Base-by-base conservation (phyloP, 768 basidiomycete genomes). In the Suillus variegatus region DNA sequence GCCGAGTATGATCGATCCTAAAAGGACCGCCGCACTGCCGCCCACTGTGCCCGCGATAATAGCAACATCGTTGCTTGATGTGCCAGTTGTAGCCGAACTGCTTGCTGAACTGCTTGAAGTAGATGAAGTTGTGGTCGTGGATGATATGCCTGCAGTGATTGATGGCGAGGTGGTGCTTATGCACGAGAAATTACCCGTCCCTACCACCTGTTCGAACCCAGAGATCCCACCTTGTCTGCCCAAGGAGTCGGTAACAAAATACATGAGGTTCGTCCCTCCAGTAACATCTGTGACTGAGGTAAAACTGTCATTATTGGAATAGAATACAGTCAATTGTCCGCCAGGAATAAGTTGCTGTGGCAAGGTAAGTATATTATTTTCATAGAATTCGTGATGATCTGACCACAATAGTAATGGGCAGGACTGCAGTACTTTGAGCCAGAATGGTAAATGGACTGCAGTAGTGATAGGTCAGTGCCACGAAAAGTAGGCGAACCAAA, bases 191-290 rank as follows among this genome's bases (percentile, higher is more conserved):
- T 85, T 80, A 65, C 79, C 80, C 5, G 86, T 84, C 32, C 71
- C 71, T 9, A 80, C 80, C 18, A 91, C 86, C 8, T 68, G 73
- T 65, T 73, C 67, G 25, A 86, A 66, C 66, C 86, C 82, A 22
- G 88, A 86, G 64, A 80, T 80, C n/a, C 90, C 90, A 58, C 90
- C 90, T 63, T 81, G 79, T 55, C 79, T 76, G 10, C 85, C 84
- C 57, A 67, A 64, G 14, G 83, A 73, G 68, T 88, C 87, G 2
- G 79, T 75, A 83, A 89, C 80, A 44, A 82, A 69, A 58, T 90
- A 90, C 14, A 91, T 61, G 57, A 90, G 73, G 4, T 81, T 79
- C 1, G 88, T 91, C 4, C 86, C 86, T 9, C 83, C 82, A 40
- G 80, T 80, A 22, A 88, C 82, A 71, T 87, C 79, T 18, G 83